Evolutionary conservation across 495 filamentous ascomycete species (phyloP), one percentile per base, ranked within the genome.

Genomic region (Sabuloglossum arenarium): DNA sequence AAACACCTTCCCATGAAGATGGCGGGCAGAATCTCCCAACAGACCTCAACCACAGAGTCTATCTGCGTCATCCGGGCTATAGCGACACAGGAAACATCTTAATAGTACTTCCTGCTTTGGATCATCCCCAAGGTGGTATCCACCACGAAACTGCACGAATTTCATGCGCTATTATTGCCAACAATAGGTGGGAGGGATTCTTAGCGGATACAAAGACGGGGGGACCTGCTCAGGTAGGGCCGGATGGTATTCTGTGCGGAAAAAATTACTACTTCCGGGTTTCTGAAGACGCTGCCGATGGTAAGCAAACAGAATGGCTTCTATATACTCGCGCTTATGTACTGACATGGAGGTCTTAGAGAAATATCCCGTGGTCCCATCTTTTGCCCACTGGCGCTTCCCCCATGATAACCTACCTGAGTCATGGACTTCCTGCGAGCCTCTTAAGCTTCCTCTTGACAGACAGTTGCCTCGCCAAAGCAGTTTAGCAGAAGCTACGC

Each of bases 101-200:
- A 42, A 24, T 56, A n/a, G 32, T 45, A 24, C 39, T 56, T 46
- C 32, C 31, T n/a, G 54, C 54, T 56, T 56, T 46, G n/a, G 54
- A 56, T 56, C 32, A 56, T 56, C 28, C 54, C 19, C 28, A 46
- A 56, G 54, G 32, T 25, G 34, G 54, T 56, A 25, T 51, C 31
- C 21, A 56, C 34, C 32, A 56, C 28, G 54, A 56, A 56, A 56
- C 54, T 46, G 54, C 54, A 42, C 54, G 54, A 42, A 56, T 56
- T 43, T 16, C 54, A n/a, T 56, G 54, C 39, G 54, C 32, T 56
- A 56, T 56, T 46, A 45, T 56, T 43, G 54, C 54, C 54, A 46
- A 56, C 37, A 56, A 56, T 56, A 56, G 54, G 16, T 39, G 34
- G 34, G 34, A 39, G 34, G 34, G 34, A 39, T 39, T 39, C 29